Percentiles rank a stretch among this genome's conserved stretches.
Evolutionary conservation across 2,329 filamentous ascomycete species (phyloP).

Genomic region (Xylariaceae sp.): DNA sequence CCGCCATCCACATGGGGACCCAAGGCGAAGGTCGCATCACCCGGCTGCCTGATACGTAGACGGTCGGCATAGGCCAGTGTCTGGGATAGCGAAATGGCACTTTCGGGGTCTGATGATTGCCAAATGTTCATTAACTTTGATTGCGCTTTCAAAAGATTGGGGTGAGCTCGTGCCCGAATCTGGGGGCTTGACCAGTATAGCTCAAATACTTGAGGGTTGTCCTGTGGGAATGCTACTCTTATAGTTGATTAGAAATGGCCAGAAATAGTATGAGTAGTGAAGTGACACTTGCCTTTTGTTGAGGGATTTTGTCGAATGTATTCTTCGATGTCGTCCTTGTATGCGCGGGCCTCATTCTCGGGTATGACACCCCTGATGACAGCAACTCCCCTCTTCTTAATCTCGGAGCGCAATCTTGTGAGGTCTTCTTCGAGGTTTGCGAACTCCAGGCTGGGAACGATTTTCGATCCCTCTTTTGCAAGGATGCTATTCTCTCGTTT

Average conservation of each 20-base stretch:
- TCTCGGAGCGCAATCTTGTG: slow-evolving; percentile 50
- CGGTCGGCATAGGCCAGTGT: slow-evolving; percentile 75
- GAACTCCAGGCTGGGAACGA: slow-evolving; percentile 62
- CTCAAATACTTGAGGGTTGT: slow-evolving; percentile 75
- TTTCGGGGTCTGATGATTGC: slow-evolving; percentile 57
- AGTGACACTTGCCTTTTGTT: slow-evolving; percentile 54
- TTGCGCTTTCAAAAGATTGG: slow-evolving; percentile 67
- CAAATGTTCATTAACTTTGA: slow-evolving; percentile 69
- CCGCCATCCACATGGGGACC: slow-evolving; percentile 79
- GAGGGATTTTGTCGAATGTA: slow-evolving; percentile 70
- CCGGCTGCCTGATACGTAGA: slow-evolving; percentile 73
- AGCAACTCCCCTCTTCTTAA: slow-evolving; percentile 66
- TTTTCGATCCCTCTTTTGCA: slow-evolving; percentile 50
- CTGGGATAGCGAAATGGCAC: slow-evolving; percentile 57
- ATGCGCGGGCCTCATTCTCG: slow-evolving; percentile 65
- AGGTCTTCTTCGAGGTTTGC: slow-evolving; percentile 50
- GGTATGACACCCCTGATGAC: slow-evolving; percentile 72
- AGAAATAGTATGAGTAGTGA: background rate
- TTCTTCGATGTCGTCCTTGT: slow-evolving; percentile 68
- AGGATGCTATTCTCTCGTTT: slow-evolving; percentile 56
- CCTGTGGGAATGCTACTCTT: slow-evolving; percentile 65
- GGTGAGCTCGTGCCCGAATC: slow-evolving; percentile 70
- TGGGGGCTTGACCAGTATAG: slow-evolving; percentile 78
- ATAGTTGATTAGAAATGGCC: background rate
- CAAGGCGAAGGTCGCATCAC: slow-evolving; percentile 73